Evolutionary conservation across 2,329 filamentous ascomycete genomes (phyloP).

Genomic region (Penicillium sp.): DNA sequence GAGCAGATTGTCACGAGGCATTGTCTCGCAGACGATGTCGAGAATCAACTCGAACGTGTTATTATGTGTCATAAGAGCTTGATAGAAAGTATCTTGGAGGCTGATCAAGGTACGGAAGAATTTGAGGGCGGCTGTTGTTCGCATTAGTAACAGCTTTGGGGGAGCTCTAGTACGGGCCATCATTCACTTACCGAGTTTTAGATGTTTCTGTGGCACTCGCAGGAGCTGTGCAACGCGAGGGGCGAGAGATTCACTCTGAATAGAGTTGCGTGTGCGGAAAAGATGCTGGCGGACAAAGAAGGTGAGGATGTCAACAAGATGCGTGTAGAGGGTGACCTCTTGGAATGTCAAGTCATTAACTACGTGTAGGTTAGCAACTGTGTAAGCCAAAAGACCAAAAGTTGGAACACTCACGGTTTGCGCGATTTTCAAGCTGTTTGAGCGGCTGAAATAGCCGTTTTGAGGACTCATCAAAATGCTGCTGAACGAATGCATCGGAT

Average conservation of each 20-base stretch:
- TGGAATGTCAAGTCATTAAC: conserved; percentile 72
- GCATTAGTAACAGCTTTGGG: background rate
- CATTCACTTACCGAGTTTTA: conserved; percentile 70
- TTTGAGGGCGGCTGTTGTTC: conserved; percentile 69
- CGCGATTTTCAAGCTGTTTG: conserved; percentile 68
- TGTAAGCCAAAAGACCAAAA: background rate
- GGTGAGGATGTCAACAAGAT: conserved; percentile 86
- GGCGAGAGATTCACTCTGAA: conserved; percentile 73
- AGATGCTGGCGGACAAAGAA: conserved; percentile 91
- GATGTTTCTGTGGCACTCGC: conserved; percentile 78
- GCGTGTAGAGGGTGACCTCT: conserved; percentile 84
- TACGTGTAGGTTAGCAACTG: conserved; percentile 25
- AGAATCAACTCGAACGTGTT: conserved; percentile 79
- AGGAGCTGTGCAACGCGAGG: conserved; percentile 79
- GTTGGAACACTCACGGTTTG: conserved; percentile 45
- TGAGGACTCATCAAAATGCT: conserved; percentile 86
- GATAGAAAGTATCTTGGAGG: conserved; percentile 87
- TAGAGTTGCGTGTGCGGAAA: conserved; percentile 81
- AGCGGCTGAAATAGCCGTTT: conserved; percentile 82
- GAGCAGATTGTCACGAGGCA: conserved; percentile 87
- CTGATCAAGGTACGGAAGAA: conserved; percentile 86
- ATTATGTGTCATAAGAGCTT: conserved; percentile 76
- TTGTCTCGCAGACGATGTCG: conserved; percentile 75
- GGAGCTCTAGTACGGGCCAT: no score
- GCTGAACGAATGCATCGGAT: conserved; percentile 78